Conservation (phyloP, 257 asterid species). For the Coffea canephora region DNA sequence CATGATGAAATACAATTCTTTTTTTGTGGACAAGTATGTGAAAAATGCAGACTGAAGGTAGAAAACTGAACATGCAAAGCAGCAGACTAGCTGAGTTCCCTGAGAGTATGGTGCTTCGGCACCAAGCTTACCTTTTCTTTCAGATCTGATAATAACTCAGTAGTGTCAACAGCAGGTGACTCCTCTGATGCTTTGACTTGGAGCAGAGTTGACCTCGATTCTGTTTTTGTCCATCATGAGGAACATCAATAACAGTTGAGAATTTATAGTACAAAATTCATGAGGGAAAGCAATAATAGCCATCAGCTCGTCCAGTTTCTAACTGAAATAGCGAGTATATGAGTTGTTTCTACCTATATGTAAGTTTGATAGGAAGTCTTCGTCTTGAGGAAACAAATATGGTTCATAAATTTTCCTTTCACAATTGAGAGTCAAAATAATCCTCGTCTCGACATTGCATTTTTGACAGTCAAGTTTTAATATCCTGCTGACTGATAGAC, state of each 20-base stretch:
- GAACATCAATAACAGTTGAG: constrained; percentile 3
- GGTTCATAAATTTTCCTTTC: background rate
- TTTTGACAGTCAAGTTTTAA: background rate
- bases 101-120: background rate
- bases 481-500: background rate
- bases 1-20: background rate
- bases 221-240: constrained; percentile 38
- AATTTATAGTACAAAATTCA: background rate
- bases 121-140: constrained; percentile 63
- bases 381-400: background rate
- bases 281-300: background rate
- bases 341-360: background rate
- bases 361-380: background rate
- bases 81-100: background rate
- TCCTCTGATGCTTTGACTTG: constrained; percentile 81
- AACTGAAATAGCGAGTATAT: constrained; percentile 1
- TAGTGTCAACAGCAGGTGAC: constrained; percentile 49
- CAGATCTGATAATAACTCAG: constrained; percentile 67
- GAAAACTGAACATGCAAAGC: background rate
- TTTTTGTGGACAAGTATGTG: background rate
- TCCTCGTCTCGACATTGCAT: background rate
- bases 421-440: background rate
- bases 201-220: constrained; percentile 44
- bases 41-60: background rate
- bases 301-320: background rate